phyloP scores from a whole-genome alignment of 148 eudicot species.

The Cornus florida region DNA sequence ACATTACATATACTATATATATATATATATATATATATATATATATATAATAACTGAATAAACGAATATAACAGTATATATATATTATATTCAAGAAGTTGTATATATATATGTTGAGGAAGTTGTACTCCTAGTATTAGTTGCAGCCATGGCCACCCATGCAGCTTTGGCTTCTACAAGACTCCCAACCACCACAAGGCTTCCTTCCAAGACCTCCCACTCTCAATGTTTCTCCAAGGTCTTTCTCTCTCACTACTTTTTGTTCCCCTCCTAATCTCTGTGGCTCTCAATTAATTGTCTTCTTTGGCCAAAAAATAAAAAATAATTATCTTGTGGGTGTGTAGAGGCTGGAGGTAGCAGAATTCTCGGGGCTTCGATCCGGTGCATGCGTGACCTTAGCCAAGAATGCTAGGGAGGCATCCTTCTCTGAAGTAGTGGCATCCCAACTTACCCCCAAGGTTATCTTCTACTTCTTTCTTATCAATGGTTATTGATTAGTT shows the following conservation, averaged over 20 bases:
- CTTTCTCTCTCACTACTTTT: neutral
- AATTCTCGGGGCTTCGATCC: conserved; percentile 78
- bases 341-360: conserved; percentile 76
- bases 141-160: conserved; percentile 72
- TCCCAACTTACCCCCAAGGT: conserved; percentile 76
- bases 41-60: neutral
- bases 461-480: conserved; percentile 2
- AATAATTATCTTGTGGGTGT: neutral
- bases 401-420: conserved; percentile 44
- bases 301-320: neutral
- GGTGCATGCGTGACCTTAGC: conserved; percentile 51
- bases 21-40: neutral
- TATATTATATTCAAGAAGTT: too few species aligned
- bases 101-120: conserved; percentile 18
- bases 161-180: conserved; percentile 93
- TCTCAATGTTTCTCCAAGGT: conserved; percentile 85
- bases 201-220: conserved; percentile 58
- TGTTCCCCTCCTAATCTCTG: neutral
- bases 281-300: neutral
- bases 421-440: conserved; percentile 70
- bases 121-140: conserved; percentile 18
- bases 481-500: neutral
- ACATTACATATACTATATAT: too few species aligned
- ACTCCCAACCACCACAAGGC: conserved; percentile 62
- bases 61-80: conserved; percentile 16